Evolutionary conservation across 2,329 filamentous ascomycete genomes (phyloP), one percentile per base, ranked within the genome.

Genomic region (Aspergillus luchuensis): DNA sequence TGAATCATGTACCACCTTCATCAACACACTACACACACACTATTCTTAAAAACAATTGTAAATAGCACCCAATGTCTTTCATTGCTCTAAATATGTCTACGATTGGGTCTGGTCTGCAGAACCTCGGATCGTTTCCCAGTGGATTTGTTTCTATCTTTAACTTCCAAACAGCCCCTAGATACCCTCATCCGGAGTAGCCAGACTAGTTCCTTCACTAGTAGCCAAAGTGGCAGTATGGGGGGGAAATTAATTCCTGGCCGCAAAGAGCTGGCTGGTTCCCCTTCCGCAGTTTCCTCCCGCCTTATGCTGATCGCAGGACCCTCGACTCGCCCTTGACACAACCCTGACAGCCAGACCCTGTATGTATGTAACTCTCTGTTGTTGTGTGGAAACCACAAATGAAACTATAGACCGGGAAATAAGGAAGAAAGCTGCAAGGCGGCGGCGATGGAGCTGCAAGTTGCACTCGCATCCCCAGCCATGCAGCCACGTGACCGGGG

Each of bases 121-220:
- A 48, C 57, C 49, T 53, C 23, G 41, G 36, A 51, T 30, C 21
- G 50, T 55, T 48, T 38, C 17, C 17, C 56, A 23, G 21, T n/a
- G 51, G 53, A 43, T 15, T 17, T 55, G 59, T 59, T 64, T 64
- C 62, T 60, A 62, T 62, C 55, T 64, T 60, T 55, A 59, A 48
- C 41, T 36, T 15, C 13, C 11, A 28, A 28, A 43, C n/a, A 41
- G 17, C 19, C 52, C n/a, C n/a, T 50, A 48, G 38, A 54, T 48
- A 47, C 43, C 39, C 39, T 19, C 39, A n/a, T 36, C 30, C 30
- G 30, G 30, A 36, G 30, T 43, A 43, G 6, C n/a, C 19, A 43
- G 39, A 21, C 8, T 8, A 6, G 41, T 36, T 36, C 30, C 30
- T 36, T 36, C 30, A 45, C 41, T 45, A 45, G 41, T 21, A 45